Percentiles rank a stretch among this genome's conserved stretches.
Conservation (phyloP, 106 monocot species). For the Dioscorea zingiberensis region DNA sequence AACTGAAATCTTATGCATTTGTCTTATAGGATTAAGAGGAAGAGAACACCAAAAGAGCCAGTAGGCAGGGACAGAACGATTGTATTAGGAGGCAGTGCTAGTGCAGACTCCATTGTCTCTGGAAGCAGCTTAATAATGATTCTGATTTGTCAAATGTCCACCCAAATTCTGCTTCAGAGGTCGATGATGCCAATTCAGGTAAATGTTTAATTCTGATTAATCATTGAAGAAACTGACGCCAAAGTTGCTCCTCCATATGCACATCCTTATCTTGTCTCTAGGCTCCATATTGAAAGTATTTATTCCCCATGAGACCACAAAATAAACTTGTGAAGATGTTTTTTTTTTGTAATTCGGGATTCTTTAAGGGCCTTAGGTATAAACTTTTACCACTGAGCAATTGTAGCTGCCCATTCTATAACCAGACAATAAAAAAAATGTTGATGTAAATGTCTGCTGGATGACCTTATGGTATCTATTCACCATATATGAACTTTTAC, state of each 20-base stretch:
- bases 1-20: not conserved
- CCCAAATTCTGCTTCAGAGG: conserved; percentile 25
- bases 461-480: not conserved
- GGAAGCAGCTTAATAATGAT: conserved; percentile 4
- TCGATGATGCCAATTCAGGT: conserved; percentile 61
- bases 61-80: too few species aligned
- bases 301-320: too few species aligned
- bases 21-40: conserved; percentile 39
- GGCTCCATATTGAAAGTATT: not conserved
- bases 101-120: too few species aligned
- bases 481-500: not conserved
- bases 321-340: not conserved
- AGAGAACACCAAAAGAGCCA: too few species aligned
- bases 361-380: too few species aligned
- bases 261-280: not conserved
- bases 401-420: too few species aligned
- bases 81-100: too few species aligned
- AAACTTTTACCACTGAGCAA: too few species aligned
- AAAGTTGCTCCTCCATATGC: not conserved
- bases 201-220: not conserved
- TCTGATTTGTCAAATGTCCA: conserved; percentile 26
- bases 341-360: not conserved
- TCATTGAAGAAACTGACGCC: not conserved
- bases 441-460: not conserved
- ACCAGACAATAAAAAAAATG: not conserved